These are phyloP conservation scores for Trichoderma gracile DNA, from an alignment of 2,329 filamentous ascomycete species.

Conservation along the genomic window DNA sequence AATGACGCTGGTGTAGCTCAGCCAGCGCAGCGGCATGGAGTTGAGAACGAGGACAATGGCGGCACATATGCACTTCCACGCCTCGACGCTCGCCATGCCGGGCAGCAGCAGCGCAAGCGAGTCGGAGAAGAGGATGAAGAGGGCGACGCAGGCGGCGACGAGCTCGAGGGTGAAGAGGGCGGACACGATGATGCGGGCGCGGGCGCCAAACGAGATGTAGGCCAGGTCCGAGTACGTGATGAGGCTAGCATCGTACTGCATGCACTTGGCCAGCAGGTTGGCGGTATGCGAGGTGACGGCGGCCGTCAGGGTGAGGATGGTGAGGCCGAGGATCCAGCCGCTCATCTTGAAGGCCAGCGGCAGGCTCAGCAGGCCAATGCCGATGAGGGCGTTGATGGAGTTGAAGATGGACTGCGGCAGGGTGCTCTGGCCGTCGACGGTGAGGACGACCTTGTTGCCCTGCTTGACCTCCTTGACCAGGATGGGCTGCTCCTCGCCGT, in stretches of 20 bases:
- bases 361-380: slow-evolving; percentile 83
- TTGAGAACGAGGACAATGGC: slow-evolving; percentile 77
- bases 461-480: slow-evolving; percentile 89
- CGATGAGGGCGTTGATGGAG: slow-evolving; percentile 89
- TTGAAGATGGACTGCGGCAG: slow-evolving; percentile 96
- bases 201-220: slow-evolving; percentile 83
- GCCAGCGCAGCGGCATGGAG: slow-evolving; percentile 76
- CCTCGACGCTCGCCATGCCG: slow-evolving; percentile 60
- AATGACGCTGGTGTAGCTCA: slow-evolving; percentile 89
- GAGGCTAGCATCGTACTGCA: slow-evolving; percentile 79
- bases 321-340: slow-evolving; percentile 82
- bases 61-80: slow-evolving; percentile 86
- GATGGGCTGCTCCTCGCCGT: slow-evolving; percentile 69
- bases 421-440: slow-evolving; percentile 91
- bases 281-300: slow-evolving; percentile 82
- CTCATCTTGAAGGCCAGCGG: slow-evolving; percentile 85
- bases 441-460: slow-evolving; percentile 79
- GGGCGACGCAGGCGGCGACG: slow-evolving; percentile 81
- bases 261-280: slow-evolving; percentile 79
- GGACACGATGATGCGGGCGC: slow-evolving; percentile 78
- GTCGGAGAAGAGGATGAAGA: slow-evolving; percentile 91
- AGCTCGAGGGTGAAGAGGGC: slow-evolving; percentile 87
- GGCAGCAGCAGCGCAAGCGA: slow-evolving; percentile 79
- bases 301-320: slow-evolving; percentile 73
- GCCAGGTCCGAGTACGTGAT: slow-evolving; percentile 95